Evolutionary conservation across 192 early-diverging fungal genomes (phyloP).

Genomic region (Allomyces macrogynus): DNA sequence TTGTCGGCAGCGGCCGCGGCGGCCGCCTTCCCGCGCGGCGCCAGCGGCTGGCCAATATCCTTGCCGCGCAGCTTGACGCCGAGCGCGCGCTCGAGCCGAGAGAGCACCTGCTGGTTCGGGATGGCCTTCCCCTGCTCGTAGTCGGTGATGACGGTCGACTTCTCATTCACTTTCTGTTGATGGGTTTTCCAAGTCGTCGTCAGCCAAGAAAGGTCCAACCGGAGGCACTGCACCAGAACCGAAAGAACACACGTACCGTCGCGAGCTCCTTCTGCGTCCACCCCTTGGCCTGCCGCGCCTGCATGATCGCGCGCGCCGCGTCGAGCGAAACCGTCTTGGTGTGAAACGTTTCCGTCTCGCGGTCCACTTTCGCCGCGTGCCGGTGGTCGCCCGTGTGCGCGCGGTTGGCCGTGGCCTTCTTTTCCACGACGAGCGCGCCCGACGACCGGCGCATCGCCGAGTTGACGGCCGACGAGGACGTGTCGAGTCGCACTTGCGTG

Average conservation of each 20-base stretch:
- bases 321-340: slow-evolving; percentile 42
- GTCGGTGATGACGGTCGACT: slow-evolving; percentile 72
- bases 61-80: slow-evolving; percentile 75
- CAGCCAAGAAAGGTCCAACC: too few species aligned
- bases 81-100: slow-evolving; percentile 70
- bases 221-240: background rate
- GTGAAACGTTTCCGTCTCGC: slow-evolving; percentile 61
- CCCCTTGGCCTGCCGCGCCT: slow-evolving; percentile 51
- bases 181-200: background rate
- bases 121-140: slow-evolving; percentile 71
- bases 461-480: too few species aligned
- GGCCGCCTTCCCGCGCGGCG: slow-evolving; percentile 1
- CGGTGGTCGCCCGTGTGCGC: slow-evolving; percentile 43
- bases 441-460: too few species aligned
- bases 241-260: slow-evolving; percentile 5
- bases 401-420: slow-evolving; percentile 24
- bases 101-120: slow-evolving; percentile 77
- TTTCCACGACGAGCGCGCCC: background rate
- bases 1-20: background rate
- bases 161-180: slow-evolving; percentile 60
- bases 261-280: slow-evolving; percentile 79
- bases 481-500: too few species aligned
- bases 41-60: slow-evolving; percentile 39
- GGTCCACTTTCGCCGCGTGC: slow-evolving; percentile 67
- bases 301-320: slow-evolving; percentile 63